Conservation (phyloP, 306 rosid genomes). For the Malus fusca region DNA sequence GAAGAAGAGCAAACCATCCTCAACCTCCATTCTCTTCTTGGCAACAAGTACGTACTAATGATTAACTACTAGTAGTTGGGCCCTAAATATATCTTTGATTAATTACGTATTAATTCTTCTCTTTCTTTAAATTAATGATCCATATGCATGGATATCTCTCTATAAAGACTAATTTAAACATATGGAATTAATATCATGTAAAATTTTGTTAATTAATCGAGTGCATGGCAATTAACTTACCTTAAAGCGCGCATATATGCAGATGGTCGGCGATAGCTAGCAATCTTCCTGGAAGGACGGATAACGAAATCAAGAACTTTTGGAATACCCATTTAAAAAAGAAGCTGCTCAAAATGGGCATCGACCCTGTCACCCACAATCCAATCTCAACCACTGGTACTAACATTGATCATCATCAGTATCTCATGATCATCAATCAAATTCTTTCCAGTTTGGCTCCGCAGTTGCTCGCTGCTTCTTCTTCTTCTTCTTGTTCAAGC, state of each 20-base stretch:
- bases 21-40: conserved; percentile 55
- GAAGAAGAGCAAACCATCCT: conserved; percentile 58
- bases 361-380: conserved; percentile 68
- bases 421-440: conserved; percentile 1
- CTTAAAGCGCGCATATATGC: not conserved
- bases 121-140: too few relatives aligned
- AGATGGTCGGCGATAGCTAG: conserved; percentile 86
- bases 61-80: too few relatives aligned
- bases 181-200: not conserved
- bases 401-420: conserved; percentile 10
- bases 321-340: conserved; percentile 82
- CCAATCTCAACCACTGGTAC: conserved; percentile 16
- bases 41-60: conserved; percentile 50
- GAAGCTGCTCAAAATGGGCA: conserved; percentile 65
- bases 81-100: not conserved
- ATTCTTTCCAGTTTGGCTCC: conserved; percentile 42
- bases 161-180: not conserved
- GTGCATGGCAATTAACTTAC: not conserved
- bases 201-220: not conserved
- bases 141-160: not conserved
- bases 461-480: not conserved
- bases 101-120: not conserved
- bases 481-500: not conserved
- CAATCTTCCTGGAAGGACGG: conserved; percentile 76
- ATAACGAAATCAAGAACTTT: conserved; percentile 74